A percentile compares a stretch with the other conserved stretches of the same genome.
phyloP scores from a whole-genome alignment of 805 yeast genomes.

The Wickerhamomyces pijperi region DNA sequence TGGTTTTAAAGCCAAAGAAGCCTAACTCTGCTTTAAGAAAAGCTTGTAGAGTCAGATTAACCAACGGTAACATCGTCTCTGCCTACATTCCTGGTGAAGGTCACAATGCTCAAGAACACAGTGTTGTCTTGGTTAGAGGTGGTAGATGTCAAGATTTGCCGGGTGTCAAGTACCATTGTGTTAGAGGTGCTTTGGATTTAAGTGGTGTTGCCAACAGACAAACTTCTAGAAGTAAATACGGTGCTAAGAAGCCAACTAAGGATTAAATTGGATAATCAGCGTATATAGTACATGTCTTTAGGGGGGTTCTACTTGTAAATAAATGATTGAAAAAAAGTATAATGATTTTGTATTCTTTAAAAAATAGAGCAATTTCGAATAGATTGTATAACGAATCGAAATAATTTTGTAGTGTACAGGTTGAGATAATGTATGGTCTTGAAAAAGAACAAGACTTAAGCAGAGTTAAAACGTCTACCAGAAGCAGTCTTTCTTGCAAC shows the following conservation, averaged over 20 bases:
- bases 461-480: constrained; percentile 19
- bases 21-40: constrained; percentile 98
- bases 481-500: constrained; percentile 28
- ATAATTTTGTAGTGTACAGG: no score
- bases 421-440: no score
- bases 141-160: constrained; percentile 97
- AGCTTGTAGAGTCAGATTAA: constrained; percentile 86
- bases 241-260: constrained; percentile 72
- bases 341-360: background rate
- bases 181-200: constrained; percentile 88
- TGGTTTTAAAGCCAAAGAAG: constrained; percentile 94
- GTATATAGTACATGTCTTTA: no score
- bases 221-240: constrained; percentile 86
- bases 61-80: constrained; percentile 80
- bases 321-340: background rate
- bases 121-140: constrained; percentile 93
- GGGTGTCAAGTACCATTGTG: constrained; percentile 90
- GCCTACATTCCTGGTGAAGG: constrained; percentile 99
- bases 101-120: constrained; percentile 95
- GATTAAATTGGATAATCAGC: constrained; percentile 11
- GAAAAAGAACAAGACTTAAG: constrained; percentile 2
- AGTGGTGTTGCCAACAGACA: constrained; percentile 91
- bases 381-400: no score
- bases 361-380: no score
- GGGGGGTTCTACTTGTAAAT: constrained; percentile 8